Conservation (phyloP, 1,284 basidiomycete genomes). For the Ganoderma lucidum region DNA sequence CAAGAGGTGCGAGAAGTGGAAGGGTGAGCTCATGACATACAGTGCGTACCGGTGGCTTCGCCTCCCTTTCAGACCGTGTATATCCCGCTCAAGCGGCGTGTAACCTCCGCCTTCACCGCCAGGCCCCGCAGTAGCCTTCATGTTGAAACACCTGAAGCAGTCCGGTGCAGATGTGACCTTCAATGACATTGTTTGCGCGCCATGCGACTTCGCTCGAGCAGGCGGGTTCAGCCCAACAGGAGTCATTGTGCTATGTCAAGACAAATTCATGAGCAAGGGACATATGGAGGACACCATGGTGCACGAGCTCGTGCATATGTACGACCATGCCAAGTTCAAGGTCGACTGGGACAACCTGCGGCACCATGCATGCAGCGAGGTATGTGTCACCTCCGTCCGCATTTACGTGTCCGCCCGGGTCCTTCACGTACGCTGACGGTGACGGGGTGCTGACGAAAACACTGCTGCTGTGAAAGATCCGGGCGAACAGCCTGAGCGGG, state of each 20-base stretch:
- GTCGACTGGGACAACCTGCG: slow-evolving; percentile 91
- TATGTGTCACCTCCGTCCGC: slow-evolving; percentile 48
- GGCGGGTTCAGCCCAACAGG: slow-evolving; percentile 89
- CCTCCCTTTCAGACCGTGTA: slow-evolving; percentile 18
- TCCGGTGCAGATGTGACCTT: slow-evolving; percentile 73
- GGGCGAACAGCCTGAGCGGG: slow-evolving; percentile 92
- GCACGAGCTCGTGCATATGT: slow-evolving; percentile 97
- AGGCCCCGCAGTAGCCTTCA: slow-evolving; percentile 90
- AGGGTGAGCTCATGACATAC: slow-evolving; percentile 61
- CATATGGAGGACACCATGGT: slow-evolving; percentile 95
- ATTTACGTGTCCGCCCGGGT: slow-evolving; percentile 11
- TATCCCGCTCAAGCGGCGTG: slow-evolving; percentile 18
- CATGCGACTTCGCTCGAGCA: slow-evolving; percentile 77
- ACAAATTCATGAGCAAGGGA: slow-evolving; percentile 80
- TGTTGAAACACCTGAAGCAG: slow-evolving; percentile 86
- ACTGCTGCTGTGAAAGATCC: slow-evolving; percentile 66
- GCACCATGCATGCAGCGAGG: slow-evolving; percentile 97
- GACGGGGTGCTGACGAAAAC: slow-evolving; percentile 11
- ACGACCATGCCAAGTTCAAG: slow-evolving; percentile 94
- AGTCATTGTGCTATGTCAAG: slow-evolving; percentile 83
- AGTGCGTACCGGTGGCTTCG: slow-evolving; percentile 49
- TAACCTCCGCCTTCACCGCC: slow-evolving; percentile 21
- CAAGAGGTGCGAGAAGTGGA: slow-evolving; percentile 64
- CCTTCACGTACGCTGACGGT: neutral
- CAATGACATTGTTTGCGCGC: slow-evolving; percentile 81